Percentiles rank a stretch among this genome's conserved stretches.
phyloP scores from a whole-genome alignment of 2,329 filamentous ascomycete species.

The Fusarium pininemorale region DNA sequence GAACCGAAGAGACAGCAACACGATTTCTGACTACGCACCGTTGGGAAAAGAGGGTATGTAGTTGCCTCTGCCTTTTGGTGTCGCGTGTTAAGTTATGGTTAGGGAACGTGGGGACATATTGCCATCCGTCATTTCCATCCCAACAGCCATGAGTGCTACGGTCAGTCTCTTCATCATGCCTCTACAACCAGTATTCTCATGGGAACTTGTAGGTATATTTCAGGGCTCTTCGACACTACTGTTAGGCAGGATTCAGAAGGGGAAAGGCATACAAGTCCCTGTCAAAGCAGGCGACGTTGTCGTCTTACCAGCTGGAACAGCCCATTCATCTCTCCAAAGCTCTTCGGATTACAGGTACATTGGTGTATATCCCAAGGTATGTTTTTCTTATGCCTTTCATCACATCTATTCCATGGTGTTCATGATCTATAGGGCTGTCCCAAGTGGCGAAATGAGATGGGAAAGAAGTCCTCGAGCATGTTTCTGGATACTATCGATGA shows the following conservation, averaged over 20 bases:
- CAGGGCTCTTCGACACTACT: neutral
- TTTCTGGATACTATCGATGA: accelerated
- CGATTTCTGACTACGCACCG: neutral
- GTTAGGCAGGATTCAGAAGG: neutral
- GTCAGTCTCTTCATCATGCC: neutral
- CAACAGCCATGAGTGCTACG: neutral
- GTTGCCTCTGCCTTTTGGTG: accelerated
- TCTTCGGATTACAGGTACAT: neutral
- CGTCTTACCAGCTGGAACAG: neutral
- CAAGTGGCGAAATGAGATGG: neutral
- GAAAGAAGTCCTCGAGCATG: accelerated
- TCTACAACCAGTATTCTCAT: neutral
- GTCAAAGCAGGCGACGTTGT: neutral
- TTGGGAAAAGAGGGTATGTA: neutral
- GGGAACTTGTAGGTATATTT: neutral
- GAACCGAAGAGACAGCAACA: neutral
- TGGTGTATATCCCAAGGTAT: neutral
- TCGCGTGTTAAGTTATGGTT: neutral
- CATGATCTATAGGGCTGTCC: accelerated
- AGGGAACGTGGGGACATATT: neutral
- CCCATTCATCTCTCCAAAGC: neutral
- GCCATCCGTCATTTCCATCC: neutral
- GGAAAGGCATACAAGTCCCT: accelerated
- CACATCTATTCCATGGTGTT: accelerated
- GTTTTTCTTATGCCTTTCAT: accelerated